phyloP scores from a whole-genome alignment of 139 green algal genomes.

The Coccomyxa sp. region DNA sequence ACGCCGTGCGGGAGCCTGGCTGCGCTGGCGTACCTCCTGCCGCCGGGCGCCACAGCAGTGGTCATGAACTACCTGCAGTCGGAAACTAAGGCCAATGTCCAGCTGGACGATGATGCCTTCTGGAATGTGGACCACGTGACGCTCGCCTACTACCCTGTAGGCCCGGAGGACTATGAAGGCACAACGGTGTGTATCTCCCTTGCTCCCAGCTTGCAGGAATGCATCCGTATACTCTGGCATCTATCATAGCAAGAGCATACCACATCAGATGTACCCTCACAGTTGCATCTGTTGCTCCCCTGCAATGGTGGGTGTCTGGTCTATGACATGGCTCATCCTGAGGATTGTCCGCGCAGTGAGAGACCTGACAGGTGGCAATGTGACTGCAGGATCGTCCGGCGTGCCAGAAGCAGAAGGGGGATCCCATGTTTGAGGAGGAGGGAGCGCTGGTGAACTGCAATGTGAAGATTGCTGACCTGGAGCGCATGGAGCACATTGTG shows the following conservation, averaged over 20 bases:
- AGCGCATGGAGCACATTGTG: background rate
- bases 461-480: background rate
- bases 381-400: background rate
- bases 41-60: background rate
- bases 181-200: background rate
- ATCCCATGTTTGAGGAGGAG: background rate
- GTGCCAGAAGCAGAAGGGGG: background rate
- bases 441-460: background rate
- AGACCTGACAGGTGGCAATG: no score
- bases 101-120: background rate
- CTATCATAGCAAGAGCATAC: no score
- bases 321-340: no score
- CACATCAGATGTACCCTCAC: no score
- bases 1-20: background rate
- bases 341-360: no score
- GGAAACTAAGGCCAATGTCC: background rate
- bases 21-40: background rate
- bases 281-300: no score
- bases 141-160: background rate
- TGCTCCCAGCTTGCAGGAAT: no score
- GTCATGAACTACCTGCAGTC: background rate
- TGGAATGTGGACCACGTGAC: background rate
- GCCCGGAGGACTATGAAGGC: background rate
- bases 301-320: no score
- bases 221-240: no score